Base-by-base conservation (phyloP, 73 alveolate genomes). In the Stentor roeselii region DNA sequence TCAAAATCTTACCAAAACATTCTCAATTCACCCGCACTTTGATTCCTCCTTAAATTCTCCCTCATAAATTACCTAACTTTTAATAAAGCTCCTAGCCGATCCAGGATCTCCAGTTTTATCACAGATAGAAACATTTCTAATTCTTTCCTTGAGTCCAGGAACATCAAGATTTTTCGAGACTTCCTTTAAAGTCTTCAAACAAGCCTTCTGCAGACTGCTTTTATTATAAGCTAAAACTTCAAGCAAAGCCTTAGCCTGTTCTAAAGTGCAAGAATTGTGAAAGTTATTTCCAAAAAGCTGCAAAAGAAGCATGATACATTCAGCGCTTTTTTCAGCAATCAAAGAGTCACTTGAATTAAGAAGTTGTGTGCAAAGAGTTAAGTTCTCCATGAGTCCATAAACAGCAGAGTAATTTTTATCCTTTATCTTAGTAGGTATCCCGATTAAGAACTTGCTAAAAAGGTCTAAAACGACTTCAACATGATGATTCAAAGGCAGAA, bases 221-320 rank as follows among this genome's bases (percentile, higher is more conserved):
- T 67, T 67, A 21, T 67, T 32, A 67, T 21, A 67, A 14, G 37
- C 41, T 27, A 67, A n/a, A 67, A 67, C 34, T 11, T 67, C 50
- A 36, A 67, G 11, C 11, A 67, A 21, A 1, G 80, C n/a, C 14
- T 67, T n/a, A n/a, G 37, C 41, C 42, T 67, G 80, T 21, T 67
- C 80, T 11, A 27, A 15, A 1, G 37, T 67, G 37, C 50, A 67
- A 67, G 21, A 21, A 15, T 67, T n/a, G 21, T 36, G 27, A 27
- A 67, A 11, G 11, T 67, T 15, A 14, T 34, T 34, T 14, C 41
- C n/a, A 67, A 67, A 67, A 14, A 67, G 42, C 37, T 67, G 80
- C 41, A 67, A 67, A 67, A 67, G 21, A 67, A 67, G 80, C 80
- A 67, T 21, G 42, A 67, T 14, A 2, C 80, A 67, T 27, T 67